A percentile compares a stretch with the other conserved stretches of the same genome.
Conservation (phyloP, 805 yeast genomes). For the Candida fluviatilis region DNA sequence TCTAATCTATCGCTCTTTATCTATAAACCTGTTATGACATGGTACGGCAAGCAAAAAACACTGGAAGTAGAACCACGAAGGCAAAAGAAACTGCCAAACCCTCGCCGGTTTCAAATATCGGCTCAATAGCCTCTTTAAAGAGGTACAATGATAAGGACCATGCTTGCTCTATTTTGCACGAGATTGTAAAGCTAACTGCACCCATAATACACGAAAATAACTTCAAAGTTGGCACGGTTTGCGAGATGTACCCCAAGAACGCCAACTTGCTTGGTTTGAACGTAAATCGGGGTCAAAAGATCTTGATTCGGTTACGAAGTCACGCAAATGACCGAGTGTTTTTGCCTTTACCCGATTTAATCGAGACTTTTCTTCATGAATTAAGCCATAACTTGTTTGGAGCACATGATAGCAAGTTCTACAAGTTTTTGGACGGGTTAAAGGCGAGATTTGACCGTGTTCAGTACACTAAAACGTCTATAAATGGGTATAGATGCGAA, state of each 20-base stretch:
- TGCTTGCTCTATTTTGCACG: conserved; percentile 53
- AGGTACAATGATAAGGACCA: conserved; percentile 32
- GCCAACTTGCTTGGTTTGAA: conserved; percentile 71
- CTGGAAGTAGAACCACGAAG: background rate
- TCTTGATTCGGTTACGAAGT: conserved; percentile 66
- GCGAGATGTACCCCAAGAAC: conserved; percentile 79
- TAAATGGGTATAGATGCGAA: conserved; percentile 46
- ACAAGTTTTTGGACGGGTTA: conserved; percentile 58
- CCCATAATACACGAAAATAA: conserved; percentile 71
- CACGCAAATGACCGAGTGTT: conserved; percentile 51
- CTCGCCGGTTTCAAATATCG: conserved; percentile 33
- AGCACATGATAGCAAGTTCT: conserved; percentile 74
- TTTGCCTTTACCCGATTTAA: conserved; percentile 56
- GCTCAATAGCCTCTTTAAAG: conserved; percentile 35
- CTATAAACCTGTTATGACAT: too few species aligned
- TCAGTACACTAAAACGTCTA: conserved; percentile 37
- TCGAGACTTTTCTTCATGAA: conserved; percentile 88
- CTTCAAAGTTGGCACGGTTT: conserved; percentile 61
- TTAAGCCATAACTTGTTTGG: conserved; percentile 76
- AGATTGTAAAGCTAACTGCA: conserved; percentile 65
- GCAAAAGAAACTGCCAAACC: conserved; percentile 16
- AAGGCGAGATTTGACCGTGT: conserved; percentile 46
- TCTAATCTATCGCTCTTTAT: too few species aligned
- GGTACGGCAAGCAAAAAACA: conserved; percentile 9
- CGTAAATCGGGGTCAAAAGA: conserved; percentile 71